A percentile compares a stretch with the other conserved stretches of the same genome.
Conservation (phyloP, 768 basidiomycete genomes). For the Sistotremastrum niveocremeum region DNA sequence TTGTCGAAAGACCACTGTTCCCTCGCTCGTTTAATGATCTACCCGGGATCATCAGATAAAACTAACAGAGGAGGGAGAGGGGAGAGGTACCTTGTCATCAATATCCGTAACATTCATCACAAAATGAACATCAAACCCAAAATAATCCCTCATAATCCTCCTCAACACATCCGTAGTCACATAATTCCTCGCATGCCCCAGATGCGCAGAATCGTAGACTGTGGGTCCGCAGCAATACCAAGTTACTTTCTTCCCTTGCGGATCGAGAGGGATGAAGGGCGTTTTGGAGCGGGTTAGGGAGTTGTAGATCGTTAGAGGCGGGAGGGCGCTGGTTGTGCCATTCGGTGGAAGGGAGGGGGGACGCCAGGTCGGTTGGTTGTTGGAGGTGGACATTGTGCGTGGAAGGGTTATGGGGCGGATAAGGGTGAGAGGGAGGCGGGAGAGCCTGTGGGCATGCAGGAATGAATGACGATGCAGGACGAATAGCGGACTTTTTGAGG, state of each 20-base stretch:
- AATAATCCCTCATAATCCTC: conserved; percentile 87
- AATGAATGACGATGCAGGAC: too few species aligned
- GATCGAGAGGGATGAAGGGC: conserved; percentile 5
- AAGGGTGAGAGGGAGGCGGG: too few species aligned
- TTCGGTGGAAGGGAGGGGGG: too few species aligned
- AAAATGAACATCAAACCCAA: conserved; percentile 94
- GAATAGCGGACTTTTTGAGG: too few species aligned
- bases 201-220: conserved; percentile 95
- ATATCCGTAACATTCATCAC: conserved; percentile 99
- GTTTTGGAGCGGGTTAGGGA: conserved; percentile 4
- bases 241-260: conserved; percentile 58
- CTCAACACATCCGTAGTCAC: conserved; percentile 88
- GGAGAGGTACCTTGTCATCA: conserved; percentile 76
- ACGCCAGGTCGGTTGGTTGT: too few species aligned
- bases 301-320: background rate
- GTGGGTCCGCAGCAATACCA: conserved; percentile 99
- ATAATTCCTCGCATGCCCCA: conserved; percentile 99
- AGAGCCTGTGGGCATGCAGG: too few species aligned
- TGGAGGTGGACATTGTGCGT: too few species aligned
- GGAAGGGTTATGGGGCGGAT: too few species aligned
- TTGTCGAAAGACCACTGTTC: conserved; percentile 24
- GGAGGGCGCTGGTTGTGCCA: too few species aligned
- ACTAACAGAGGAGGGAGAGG: conserved; percentile 14
- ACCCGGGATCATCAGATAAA: conserved; percentile 1
- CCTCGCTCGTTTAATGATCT: conserved; percentile 92